Evolutionary conservation across 768 basidiomycete genomes (phyloP), one percentile per base, ranked within the genome.

Genomic region (Xanthoconium purpureum): DNA sequence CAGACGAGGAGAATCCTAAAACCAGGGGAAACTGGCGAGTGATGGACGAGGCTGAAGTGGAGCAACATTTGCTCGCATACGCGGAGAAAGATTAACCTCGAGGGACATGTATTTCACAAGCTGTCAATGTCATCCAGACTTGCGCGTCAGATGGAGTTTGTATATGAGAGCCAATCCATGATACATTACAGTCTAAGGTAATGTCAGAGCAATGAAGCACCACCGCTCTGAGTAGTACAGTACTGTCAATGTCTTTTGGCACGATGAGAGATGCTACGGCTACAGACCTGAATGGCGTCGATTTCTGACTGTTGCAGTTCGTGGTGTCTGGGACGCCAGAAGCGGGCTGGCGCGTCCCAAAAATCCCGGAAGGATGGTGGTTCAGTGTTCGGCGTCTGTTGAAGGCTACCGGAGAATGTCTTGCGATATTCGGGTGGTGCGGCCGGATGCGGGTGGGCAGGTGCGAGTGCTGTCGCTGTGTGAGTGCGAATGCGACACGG

Each of bases 61-160:
- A 94, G 74, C 72, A 81, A 63, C 83, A 91, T 70, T 70, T 94
- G 70, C 74, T 91, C 49, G 92, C 91, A 53, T 94, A 92, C 61
- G 92, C 91, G 44, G 91, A 94, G 80, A 92, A 89, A 72, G 91
- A 94, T 72, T 94, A 76, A 78, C 63, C 39, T 4, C n/a, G 6
- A 20, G 14, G 18, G 32, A 14, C 18, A 38, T 51, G 46, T 55
- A 52, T 61, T 43, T 24, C 39, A 38, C 37, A 12, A 47, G n/a
- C 17, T 38, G 50, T 24, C 29, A 37, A 45, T 32, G 20, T 18
- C 39, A 42, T 40, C 3, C 28, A 28, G 56, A n/a, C 32, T 28
- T 15, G n/a, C n/a, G 18, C 14, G 37, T 29, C 29, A 24, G 36
- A 52, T 38, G 15, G 8, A 15, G 24, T n/a, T n/a, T 6, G 32